Evolutionary conservation across 768 basidiomycete genomes (phyloP).

Genomic region (Suillus tomentosus): DNA sequence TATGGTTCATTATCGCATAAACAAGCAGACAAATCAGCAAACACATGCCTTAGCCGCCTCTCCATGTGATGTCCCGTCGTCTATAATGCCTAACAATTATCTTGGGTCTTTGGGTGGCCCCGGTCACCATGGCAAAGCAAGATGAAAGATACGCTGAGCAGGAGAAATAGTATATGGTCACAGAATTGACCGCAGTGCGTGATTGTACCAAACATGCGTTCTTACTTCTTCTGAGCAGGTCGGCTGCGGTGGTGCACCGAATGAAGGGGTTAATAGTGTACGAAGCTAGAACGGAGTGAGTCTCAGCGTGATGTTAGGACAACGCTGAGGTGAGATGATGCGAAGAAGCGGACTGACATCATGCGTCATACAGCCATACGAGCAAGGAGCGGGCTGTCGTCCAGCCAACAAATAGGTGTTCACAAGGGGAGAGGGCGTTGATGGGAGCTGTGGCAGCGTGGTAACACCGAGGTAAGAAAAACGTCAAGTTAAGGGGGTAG

Average conservation of each 20-base stretch:
- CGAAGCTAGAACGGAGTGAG: no score
- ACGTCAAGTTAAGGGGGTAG: neutral
- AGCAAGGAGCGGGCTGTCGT: no score
- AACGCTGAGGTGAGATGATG: neutral
- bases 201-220: neutral
- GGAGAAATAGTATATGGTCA: neutral
- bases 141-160: neutral
- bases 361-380: no score
- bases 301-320: neutral
- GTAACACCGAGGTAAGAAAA: neutral
- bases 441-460: neutral
- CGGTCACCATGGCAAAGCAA: neutral
- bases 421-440: neutral
- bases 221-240: neutral
- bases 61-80: neutral
- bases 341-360: no score
- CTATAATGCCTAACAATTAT: neutral
- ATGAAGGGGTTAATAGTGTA: neutral
- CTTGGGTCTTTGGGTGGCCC: neutral
- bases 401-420: neutral
- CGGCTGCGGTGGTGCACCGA: neutral
- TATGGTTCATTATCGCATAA: neutral
- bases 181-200: neutral
- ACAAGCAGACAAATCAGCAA: neutral
- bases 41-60: neutral